Conservation (phyloP, 768 basidiomycete species). For the Mycena epipterygia region DNA sequence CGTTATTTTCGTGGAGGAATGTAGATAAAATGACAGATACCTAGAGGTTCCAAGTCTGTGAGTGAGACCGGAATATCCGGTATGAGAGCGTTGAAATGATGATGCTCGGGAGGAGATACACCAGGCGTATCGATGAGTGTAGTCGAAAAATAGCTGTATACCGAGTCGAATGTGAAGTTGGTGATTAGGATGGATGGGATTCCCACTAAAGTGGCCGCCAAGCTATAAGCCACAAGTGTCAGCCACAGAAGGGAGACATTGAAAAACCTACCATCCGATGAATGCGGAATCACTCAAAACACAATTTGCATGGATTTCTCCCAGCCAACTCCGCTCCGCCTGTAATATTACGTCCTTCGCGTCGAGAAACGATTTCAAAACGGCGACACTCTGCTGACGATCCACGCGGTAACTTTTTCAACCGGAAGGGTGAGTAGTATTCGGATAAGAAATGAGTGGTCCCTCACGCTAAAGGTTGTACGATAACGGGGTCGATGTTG, state of each 20-base stretch:
- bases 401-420: conserved; percentile 76
- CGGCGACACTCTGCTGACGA: conserved; percentile 75
- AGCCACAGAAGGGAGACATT: neutral
- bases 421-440: conserved; percentile 16
- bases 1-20: neutral
- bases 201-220: conserved; percentile 73
- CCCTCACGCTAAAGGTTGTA: conserved; percentile 83
- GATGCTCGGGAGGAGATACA: conserved; percentile 19
- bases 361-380: conserved; percentile 68
- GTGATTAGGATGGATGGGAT: conserved; percentile 83
- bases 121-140: conserved; percentile 57
- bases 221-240: conserved; percentile 51
- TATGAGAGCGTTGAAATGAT: conserved; percentile 47
- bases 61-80: conserved; percentile 70
- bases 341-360: conserved; percentile 67
- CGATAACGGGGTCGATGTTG: conserved; percentile 84
- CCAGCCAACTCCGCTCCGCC: conserved; percentile 72
- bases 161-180: conserved; percentile 90
- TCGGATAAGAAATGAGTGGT: neutral
- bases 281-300: conserved; percentile 86
- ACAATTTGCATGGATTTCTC: conserved; percentile 62
- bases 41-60: conserved; percentile 64
- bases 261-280: conserved; percentile 72
- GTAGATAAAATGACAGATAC: neutral
- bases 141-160: conserved; percentile 82